Percentiles rank a stretch among this genome's conserved stretches.
These are phyloP conservation scores for Boletellus deceptivus DNA, from an alignment of 1,284 basidiomycete genomes.

Conservation along the genomic window DNA sequence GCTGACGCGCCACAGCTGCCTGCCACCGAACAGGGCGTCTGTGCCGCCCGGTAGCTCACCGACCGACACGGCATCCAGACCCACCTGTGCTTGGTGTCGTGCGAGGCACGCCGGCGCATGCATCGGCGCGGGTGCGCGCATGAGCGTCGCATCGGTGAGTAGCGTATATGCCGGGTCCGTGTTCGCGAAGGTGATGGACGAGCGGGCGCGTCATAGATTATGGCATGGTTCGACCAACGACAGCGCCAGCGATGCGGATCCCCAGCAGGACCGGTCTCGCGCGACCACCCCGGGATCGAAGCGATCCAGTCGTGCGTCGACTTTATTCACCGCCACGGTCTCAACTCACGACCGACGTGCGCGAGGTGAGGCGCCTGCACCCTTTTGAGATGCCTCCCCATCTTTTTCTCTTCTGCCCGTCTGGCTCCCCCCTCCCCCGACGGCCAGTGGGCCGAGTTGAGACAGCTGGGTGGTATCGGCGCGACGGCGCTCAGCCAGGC, in stretches of 20 bases:
- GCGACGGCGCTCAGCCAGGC: conserved; percentile 38
- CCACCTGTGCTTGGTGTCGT: conserved; percentile 50
- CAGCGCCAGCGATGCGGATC: conserved; percentile 21
- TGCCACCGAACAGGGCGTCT: conserved; percentile 52
- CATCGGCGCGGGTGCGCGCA: conserved; percentile 46
- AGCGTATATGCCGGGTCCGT: not conserved
- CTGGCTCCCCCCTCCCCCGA: too few relatives aligned
- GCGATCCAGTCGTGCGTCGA: conserved; percentile 47
- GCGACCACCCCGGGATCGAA: conserved; percentile 44
- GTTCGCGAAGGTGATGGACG: too few relatives aligned
- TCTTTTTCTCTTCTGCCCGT: too few relatives aligned
- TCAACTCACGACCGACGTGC: conserved; percentile 44
- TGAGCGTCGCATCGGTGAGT: conserved; percentile 50
- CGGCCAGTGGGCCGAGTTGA: conserved; percentile 41
- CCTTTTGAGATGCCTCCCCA: too few relatives aligned
- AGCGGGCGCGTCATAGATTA: conserved; percentile 31
- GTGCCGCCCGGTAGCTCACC: conserved; percentile 45
- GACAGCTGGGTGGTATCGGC: conserved; percentile 38
- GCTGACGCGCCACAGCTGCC: conserved; percentile 44
- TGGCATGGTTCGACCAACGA: conserved; percentile 39
- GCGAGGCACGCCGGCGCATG: conserved; percentile 54
- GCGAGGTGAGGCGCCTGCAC: conserved; percentile 30
- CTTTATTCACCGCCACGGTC: conserved; percentile 43
- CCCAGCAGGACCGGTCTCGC: conserved; percentile 18
- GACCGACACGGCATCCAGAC: conserved; percentile 41